Evolutionary conservation across 768 basidiomycete genomes (phyloP).

Genomic region (Serendipita vermifera): DNA sequence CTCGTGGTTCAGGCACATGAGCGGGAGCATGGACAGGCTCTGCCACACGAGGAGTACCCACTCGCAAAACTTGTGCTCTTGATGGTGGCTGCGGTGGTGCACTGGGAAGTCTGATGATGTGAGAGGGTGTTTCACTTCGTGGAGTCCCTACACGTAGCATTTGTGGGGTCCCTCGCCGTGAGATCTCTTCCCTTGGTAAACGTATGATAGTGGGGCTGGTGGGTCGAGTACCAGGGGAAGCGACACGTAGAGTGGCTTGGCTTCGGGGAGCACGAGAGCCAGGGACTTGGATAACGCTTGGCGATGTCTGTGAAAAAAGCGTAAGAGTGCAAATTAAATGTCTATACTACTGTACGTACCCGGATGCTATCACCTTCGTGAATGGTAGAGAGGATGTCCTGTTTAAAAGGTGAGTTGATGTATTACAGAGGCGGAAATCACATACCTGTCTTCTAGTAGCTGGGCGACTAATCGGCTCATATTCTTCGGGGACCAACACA

Average conservation of each 20-base stretch:
- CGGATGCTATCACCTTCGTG: neutral
- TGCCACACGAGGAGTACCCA: neutral
- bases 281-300: constrained; percentile 4
- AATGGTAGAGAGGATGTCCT: neutral
- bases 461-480: neutral
- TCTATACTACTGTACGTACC: neutral
- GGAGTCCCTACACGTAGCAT: neutral
- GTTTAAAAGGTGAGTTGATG: neutral
- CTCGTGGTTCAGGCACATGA: neutral
- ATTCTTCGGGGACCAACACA: constrained; percentile 11
- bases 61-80: neutral
- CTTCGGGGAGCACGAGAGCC: neutral
- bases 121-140: neutral
- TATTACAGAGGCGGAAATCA: neutral
- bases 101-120: neutral
- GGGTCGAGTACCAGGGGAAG: neutral
- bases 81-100: neutral
- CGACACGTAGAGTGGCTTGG: neutral
- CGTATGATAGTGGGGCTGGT: neutral
- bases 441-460: neutral
- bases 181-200: neutral
- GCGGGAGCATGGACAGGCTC: neutral
- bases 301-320: neutral
- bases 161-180: constrained; percentile 3
- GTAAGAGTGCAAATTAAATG: neutral